Evolutionary conservation across 2,329 filamentous ascomycete species (phyloP), one percentile per base, ranked within the genome.

Genomic region (Nemania sp.): DNA sequence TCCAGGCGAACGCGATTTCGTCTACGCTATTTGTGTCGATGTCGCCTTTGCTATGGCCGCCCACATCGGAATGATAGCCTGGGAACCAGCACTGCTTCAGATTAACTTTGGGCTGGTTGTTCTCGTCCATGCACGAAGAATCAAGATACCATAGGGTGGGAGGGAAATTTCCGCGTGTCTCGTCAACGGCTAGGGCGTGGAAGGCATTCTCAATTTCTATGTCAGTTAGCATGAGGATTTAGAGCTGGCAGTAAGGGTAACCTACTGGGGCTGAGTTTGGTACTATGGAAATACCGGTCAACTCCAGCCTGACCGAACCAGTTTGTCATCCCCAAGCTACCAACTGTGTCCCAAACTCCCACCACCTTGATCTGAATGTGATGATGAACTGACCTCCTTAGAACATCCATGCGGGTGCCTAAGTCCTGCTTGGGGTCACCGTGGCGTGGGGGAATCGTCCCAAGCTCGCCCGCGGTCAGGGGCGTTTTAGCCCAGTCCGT

Each of bases 171-270:
- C 45, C 45, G 27, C 64, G 64, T 45, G 24, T 43, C 22, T 67
- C 64, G 43, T 67, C 64, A 22, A 67, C 10, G 20, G 64, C 64
- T 3, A 67, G 20, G 7, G 64, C 58, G 24, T 67, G 64, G 38
- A 57, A 67, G 13, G 64, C 64, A 35, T 62, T 49, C 58, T 67
- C 47, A 45, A 67, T 67, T 43, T 61, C 63, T 66, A n/a, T 61
- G 4, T 11, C 18, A 1, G n/a, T 54, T 45, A 59, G 43, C 20
- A 47, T 7, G 3, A 18, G 1, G 6, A 51, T 6, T 1, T 8
- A 2, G 4, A 6, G 6, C 32, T 35, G 6, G 32, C 6, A 47
- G 1, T 55, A 22, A 29, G 18, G 15, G 41, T 10, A 18, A 45
- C 56, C 15, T 61, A 66, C 63, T 61, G 6, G 56, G 56, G 51